These are phyloP conservation scores for Aspergillus ochraceus DNA, from an alignment of 2,329 filamentous ascomycete genomes.

Conservation along the genomic window DNA sequence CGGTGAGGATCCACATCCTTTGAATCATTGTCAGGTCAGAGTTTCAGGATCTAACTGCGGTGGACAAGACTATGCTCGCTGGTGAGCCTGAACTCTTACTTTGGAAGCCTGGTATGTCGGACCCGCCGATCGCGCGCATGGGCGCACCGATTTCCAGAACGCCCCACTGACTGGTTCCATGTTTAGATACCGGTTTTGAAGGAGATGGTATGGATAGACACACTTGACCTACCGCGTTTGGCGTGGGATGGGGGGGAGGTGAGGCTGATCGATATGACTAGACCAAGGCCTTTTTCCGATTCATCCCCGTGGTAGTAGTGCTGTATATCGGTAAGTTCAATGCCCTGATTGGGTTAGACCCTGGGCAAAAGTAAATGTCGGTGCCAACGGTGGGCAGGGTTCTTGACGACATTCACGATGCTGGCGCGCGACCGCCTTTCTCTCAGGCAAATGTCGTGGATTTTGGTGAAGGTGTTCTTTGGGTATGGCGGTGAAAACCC, in stretches of 20 bases:
- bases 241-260: slow-evolving; percentile 1
- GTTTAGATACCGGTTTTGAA: slow-evolving; percentile 78
- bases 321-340: slow-evolving; percentile 66
- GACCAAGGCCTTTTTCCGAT: slow-evolving; percentile 86
- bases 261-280: slow-evolving; percentile 36
- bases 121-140: slow-evolving; percentile 15
- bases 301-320: slow-evolving; percentile 73
- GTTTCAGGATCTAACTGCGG: slow-evolving; percentile 20
- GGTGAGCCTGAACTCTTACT: slow-evolving; percentile 83
- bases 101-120: slow-evolving; percentile 54
- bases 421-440: slow-evolving; percentile 59
- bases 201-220: slow-evolving; percentile 68
- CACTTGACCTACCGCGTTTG: slow-evolving; percentile 2
- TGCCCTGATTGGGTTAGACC: background rate
- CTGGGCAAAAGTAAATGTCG: slow-evolving; percentile 4
- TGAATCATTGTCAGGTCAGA: slow-evolving; percentile 1
- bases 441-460: slow-evolving; percentile 59
- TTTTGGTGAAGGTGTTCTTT: slow-evolving; percentile 63
- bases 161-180: slow-evolving; percentile 18
- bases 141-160: slow-evolving; percentile 6
- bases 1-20: slow-evolving; percentile 40
- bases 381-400: slow-evolving; percentile 52
- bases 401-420: slow-evolving; percentile 74
- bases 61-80: slow-evolving; percentile 73
- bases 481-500: slow-evolving; percentile 44